phyloP scores from a whole-genome alignment of 805 yeast species.

The Lipomyces chichibuensis region DNA sequence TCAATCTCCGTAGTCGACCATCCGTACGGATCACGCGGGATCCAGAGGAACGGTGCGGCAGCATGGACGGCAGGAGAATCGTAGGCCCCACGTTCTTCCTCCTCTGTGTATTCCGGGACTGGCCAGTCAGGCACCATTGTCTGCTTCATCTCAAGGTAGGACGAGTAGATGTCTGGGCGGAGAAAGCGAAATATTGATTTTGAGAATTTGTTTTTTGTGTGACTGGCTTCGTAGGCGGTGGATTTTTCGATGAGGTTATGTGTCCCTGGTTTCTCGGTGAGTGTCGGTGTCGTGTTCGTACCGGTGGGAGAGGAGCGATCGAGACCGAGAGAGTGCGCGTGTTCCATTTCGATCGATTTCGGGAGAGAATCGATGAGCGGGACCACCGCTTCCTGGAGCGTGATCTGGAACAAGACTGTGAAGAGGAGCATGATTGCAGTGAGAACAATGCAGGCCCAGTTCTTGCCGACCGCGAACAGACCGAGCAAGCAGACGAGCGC shows the following conservation, averaged over 20 bases:
- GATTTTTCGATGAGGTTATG: constrained; percentile 14
- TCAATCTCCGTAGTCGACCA: constrained; percentile 65
- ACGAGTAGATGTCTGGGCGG: constrained; percentile 36
- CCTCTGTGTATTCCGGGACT: constrained; percentile 43
- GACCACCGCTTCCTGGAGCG: constrained; percentile 67
- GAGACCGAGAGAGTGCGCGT: constrained; percentile 20
- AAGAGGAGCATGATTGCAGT: constrained; percentile 65
- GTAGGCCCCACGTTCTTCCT: constrained; percentile 65
- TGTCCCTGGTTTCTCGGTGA: constrained; percentile 22
- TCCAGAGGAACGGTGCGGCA: constrained; percentile 79
- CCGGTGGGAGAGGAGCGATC: constrained; percentile 16
- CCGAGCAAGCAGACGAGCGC: constrained; percentile 88
- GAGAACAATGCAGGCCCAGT: constrained; percentile 91
- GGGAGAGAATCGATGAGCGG: constrained; percentile 53
- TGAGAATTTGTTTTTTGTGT: constrained; percentile 13
- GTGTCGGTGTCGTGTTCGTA: constrained; percentile 17
- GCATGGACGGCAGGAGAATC: constrained; percentile 74
- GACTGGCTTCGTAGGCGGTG: constrained; percentile 12
- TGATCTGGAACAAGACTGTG: constrained; percentile 71
- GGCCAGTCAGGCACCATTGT: constrained; percentile 40
- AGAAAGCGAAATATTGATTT: constrained; percentile 30
- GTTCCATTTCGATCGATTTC: constrained; percentile 40
- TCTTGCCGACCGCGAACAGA: constrained; percentile 82
- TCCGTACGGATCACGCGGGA: constrained; percentile 88
- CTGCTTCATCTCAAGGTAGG: constrained; percentile 26